Percentiles rank a stretch among this genome's conserved stretches.
phyloP scores from a whole-genome alignment of 352 stramenopile genomes.

The Phytophthora nicotianae region DNA sequence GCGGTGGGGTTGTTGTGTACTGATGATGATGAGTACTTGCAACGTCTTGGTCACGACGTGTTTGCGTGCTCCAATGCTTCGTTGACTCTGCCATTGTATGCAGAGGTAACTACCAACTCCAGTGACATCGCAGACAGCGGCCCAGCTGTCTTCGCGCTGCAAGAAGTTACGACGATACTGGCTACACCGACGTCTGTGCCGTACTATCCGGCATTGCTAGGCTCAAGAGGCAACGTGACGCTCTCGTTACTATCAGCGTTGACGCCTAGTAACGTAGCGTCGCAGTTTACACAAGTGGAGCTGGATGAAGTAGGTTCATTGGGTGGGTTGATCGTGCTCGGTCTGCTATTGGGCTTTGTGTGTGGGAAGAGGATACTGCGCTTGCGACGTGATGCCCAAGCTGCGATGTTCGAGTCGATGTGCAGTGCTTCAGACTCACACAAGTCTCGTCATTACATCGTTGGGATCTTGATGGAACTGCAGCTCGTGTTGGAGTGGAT shows the following conservation, averaged over 20 bases:
- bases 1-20: constrained; percentile 48
- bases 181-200: constrained; percentile 3
- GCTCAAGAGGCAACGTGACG: constrained; percentile 12
- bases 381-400: constrained; percentile 29
- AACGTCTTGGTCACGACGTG: constrained; percentile 26
- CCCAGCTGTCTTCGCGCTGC: constrained; percentile 38
- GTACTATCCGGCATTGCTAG: constrained; percentile 37
- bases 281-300: constrained; percentile 2
- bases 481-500: constrained; percentile 59
- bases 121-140: constrained; percentile 20
- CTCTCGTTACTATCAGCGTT: constrained; percentile 17
- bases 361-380: constrained; percentile 23
- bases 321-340: constrained; percentile 18
- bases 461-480: constrained; percentile 50
- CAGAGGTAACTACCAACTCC: constrained; percentile 32
- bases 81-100: constrained; percentile 43
- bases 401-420: constrained; percentile 29
- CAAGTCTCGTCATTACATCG: constrained; percentile 44
- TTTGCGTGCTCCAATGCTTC: constrained; percentile 57
- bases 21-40: constrained; percentile 40
- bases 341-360: constrained; percentile 13
- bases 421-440: constrained; percentile 16
- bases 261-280: constrained; percentile 14
- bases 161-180: constrained; percentile 35
- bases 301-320: constrained; percentile 13